Percentiles rank a stretch among this genome's conserved stretches.
Conservation (phyloP, 164 flowering plant genomes). For the Amborella trichopoda region DNA sequence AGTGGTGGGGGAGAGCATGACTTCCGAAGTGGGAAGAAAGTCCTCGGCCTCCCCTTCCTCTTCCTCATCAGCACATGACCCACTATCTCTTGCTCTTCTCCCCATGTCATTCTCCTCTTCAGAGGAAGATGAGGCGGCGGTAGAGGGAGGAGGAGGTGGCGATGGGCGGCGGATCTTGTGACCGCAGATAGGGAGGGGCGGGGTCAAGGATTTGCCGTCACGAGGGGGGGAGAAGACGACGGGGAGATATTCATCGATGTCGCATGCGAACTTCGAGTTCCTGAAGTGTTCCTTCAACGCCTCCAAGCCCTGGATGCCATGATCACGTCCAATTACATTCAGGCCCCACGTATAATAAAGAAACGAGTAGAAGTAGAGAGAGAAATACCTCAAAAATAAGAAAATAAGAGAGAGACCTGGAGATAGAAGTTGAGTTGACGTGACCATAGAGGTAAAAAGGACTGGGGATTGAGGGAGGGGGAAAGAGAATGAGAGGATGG, state of each 20-base stretch:
- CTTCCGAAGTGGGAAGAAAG: background rate
- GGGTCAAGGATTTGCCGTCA: slow-evolving; percentile 52
- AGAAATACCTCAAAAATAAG: background rate
- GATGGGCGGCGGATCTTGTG: background rate
- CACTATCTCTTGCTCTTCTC: background rate
- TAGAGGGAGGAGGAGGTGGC: background rate
- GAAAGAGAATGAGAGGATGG: too few relatives aligned
- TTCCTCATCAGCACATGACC: background rate
- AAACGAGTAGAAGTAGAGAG: background rate
- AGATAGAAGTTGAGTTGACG: too few relatives aligned
- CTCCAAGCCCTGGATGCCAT: slow-evolving; percentile 50
- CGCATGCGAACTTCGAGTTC: slow-evolving; percentile 85
- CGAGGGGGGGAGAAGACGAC: slow-evolving; percentile 82
- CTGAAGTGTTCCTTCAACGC: slow-evolving; percentile 84
- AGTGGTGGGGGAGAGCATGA: background rate
- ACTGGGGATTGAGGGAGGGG: too few relatives aligned
- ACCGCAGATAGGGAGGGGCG: slow-evolving; percentile 46
- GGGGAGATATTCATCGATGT: slow-evolving; percentile 67
- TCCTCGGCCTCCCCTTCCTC: background rate
- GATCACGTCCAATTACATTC: background rate
- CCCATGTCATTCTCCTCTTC: background rate
- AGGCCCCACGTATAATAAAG: background rate
- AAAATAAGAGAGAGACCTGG: background rate
- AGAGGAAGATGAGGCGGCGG: background rate
- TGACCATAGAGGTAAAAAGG: too few relatives aligned